Evolutionary conservation across 2,329 filamentous ascomycete genomes (phyloP).

Genomic region (Ophiognomonia clavigignenti-juglandacearum): DNA sequence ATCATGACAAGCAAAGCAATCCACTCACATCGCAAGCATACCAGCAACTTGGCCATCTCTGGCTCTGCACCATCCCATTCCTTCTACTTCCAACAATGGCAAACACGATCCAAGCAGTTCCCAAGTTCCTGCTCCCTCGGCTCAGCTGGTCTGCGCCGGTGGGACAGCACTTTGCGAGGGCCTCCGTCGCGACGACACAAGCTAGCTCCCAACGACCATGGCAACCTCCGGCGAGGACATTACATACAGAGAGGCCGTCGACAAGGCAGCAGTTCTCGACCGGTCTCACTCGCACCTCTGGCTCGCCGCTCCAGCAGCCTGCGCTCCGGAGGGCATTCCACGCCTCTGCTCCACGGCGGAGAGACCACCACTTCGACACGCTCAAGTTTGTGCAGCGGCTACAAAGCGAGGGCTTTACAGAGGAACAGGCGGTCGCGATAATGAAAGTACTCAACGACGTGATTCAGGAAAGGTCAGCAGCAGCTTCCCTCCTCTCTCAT

Average conservation of each 20-base stretch:
- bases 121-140: slow-evolving; percentile 50
- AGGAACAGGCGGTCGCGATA: slow-evolving; percentile 94
- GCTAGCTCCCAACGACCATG: slow-evolving; percentile 10
- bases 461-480: slow-evolving; percentile 79
- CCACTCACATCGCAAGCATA: neutral
- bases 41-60: neutral
- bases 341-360: slow-evolving; percentile 52
- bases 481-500: neutral
- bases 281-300: slow-evolving; percentile 1
- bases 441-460: slow-evolving; percentile 97
- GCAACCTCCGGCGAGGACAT: slow-evolving; percentile 20
- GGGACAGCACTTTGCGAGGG: slow-evolving; percentile 24
- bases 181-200: slow-evolving; percentile 19
- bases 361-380: slow-evolving; percentile 97
- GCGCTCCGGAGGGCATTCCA: slow-evolving; percentile 55
- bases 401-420: slow-evolving; percentile 87
- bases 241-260: slow-evolving; percentile 17
- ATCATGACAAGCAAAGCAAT: neutral
- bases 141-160: slow-evolving; percentile 45
- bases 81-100: slow-evolving; percentile 27
- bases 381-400: slow-evolving; percentile 93
- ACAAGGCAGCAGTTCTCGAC: neutral
- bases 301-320: slow-evolving; percentile 24
- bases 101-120: slow-evolving; percentile 36
- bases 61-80: too few species aligned